phyloP scores from a whole-genome alignment of 148 eudicot genomes.

The Polygonum maritimum region DNA sequence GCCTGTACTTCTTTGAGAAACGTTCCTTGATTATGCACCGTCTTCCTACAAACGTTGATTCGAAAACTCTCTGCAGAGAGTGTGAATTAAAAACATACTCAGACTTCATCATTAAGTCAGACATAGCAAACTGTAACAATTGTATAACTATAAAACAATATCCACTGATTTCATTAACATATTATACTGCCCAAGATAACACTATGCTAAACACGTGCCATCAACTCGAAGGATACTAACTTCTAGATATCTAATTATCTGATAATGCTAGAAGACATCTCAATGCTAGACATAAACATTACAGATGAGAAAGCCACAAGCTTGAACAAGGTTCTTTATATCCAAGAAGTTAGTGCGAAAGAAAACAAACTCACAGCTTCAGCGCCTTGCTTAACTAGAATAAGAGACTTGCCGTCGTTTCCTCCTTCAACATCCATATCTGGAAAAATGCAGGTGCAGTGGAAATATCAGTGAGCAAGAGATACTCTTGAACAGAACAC shows the following conservation, averaged over 20 bases:
- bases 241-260: not conserved
- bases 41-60: slow-evolving; percentile 70
- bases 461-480: not conserved
- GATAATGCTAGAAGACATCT: not conserved
- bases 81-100: not conserved
- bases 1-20: slow-evolving; percentile 92
- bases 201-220: not conserved
- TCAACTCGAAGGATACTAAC: not conserved
- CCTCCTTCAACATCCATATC: slow-evolving; percentile 20
- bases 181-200: not conserved
- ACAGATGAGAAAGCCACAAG: not conserved
- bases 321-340: not conserved
- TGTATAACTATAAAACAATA: not conserved
- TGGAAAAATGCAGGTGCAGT: slow-evolving; percentile 19
- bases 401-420: slow-evolving; percentile 21
- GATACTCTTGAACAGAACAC: not conserved
- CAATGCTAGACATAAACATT: not conserved
- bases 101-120: not conserved
- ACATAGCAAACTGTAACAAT: not conserved
- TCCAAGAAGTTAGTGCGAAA: not conserved
- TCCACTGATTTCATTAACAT: not conserved
- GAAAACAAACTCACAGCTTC: slow-evolving; percentile 66
- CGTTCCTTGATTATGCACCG: slow-evolving; percentile 79
- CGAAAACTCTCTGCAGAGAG: slow-evolving; percentile 62
- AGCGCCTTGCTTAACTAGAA: slow-evolving; percentile 85